Percentiles rank a stretch among this genome's conserved stretches.
These are phyloP conservation scores for Polyplosphaeria fusca DNA, from an alignment of 495 filamentous ascomycete genomes.

Conservation along the genomic window DNA sequence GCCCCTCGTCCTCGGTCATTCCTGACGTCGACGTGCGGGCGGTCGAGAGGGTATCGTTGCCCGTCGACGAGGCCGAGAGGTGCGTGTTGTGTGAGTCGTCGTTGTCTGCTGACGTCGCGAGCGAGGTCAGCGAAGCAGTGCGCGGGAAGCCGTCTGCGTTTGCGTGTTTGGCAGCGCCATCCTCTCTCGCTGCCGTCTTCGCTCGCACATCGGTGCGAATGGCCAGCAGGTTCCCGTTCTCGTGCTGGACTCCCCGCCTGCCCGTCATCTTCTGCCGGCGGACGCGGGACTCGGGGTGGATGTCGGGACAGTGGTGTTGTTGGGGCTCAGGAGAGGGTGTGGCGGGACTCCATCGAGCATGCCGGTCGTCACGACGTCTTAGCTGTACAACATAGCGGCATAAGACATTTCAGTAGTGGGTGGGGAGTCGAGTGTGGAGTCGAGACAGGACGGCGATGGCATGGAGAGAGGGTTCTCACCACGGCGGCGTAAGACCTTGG, in stretches of 20 bases:
- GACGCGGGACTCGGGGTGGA: not conserved
- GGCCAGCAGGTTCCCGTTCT: slow-evolving; percentile 16
- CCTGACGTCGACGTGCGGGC: slow-evolving; percentile 31
- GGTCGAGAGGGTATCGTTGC: slow-evolving; percentile 26
- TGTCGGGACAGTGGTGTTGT: not conserved
- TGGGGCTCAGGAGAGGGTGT: slow-evolving; percentile 8
- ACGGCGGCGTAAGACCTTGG: slow-evolving; percentile 3
- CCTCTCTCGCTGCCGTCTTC: slow-evolving; percentile 2
- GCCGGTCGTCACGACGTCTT: slow-evolving; percentile 2
- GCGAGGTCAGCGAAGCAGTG: slow-evolving; percentile 10
- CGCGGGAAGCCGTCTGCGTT: slow-evolving; percentile 4
- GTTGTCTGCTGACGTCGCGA: slow-evolving; percentile 6
- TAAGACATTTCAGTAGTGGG: not conserved
- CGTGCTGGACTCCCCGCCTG: slow-evolving; percentile 13
- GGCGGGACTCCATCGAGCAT: slow-evolving; percentile 19
- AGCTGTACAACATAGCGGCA: not conserved
- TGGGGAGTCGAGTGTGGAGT: too few species aligned
- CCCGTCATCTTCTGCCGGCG: slow-evolving; percentile 13
- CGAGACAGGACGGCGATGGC: not conserved
- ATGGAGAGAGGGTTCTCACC: not conserved
- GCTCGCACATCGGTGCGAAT: slow-evolving; percentile 18
- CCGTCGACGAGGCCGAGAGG: slow-evolving; percentile 22
- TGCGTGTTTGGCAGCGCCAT: not conserved
- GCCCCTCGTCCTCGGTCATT: slow-evolving; percentile 27
- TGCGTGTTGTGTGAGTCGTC: slow-evolving; percentile 24